phyloP scores from a whole-genome alignment of 768 basidiomycete species.

The Podaxis sp. region DNA sequence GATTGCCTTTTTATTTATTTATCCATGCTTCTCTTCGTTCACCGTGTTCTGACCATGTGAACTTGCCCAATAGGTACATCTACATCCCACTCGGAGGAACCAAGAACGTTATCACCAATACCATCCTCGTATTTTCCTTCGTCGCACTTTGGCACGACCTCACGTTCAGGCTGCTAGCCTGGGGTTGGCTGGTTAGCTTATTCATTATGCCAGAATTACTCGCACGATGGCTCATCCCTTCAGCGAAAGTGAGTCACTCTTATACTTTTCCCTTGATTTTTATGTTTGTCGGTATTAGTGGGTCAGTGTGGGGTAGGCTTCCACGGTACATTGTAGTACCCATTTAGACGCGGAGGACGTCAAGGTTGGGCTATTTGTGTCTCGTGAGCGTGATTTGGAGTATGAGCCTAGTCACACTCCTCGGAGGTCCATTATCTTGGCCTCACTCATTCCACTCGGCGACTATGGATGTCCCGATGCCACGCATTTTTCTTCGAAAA shows the following conservation, averaged over 20 bases:
- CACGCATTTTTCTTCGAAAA: not conserved
- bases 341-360: not conserved
- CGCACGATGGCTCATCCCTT: constrained; percentile 58
- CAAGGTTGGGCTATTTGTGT: not conserved
- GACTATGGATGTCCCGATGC: not conserved
- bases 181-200: constrained; percentile 94
- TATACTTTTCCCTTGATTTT: not conserved
- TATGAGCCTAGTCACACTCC: not conserved
- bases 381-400: not conserved
- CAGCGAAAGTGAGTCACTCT: constrained; percentile 54
- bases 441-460: not conserved
- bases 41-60: not conserved
- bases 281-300: not conserved
- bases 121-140: constrained; percentile 85
- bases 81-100: constrained; percentile 90
- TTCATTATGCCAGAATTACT: constrained; percentile 87
- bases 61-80: constrained; percentile 65
- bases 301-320: not conserved
- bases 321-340: not conserved
- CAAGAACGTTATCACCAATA: constrained; percentile 53
- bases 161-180: constrained; percentile 80
- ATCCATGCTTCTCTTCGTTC: constrained; percentile 6
- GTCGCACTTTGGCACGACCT: constrained; percentile 98
- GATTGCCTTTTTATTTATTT: not conserved
- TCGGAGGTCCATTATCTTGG: not conserved